phyloP scores from a whole-genome alignment of 352 stramenopile species.

The Elongisporangium anandrum region DNA sequence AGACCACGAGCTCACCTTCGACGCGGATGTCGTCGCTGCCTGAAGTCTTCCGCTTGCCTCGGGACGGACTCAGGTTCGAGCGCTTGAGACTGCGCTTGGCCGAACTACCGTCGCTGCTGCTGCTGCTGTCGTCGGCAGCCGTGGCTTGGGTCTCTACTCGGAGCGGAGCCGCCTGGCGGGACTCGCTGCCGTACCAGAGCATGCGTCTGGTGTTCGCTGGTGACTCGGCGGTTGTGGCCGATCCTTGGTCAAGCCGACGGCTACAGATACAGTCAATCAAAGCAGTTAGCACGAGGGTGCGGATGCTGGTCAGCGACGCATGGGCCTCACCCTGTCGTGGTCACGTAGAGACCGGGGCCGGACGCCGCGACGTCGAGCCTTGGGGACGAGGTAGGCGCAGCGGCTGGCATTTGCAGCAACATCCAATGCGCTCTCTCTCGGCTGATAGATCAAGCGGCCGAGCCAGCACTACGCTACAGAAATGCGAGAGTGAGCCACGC shows the following conservation, averaged over 20 bases:
- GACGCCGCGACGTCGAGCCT: not conserved
- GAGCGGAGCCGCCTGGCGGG: too few relatives aligned
- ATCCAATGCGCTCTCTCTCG: not conserved
- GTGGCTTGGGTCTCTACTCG: not conserved
- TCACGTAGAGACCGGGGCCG: not conserved
- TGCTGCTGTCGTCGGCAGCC: not conserved
- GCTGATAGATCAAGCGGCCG: not conserved
- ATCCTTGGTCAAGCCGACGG: not conserved
- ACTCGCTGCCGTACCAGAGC: not conserved
- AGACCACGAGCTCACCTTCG: slow-evolving; percentile 45
- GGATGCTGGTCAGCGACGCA: not conserved
- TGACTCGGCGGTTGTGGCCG: not conserved
- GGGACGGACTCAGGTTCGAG: slow-evolving; percentile 15
- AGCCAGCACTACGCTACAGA: not conserved
- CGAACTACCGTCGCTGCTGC: slow-evolving; percentile 1
- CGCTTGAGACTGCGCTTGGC: slow-evolving; percentile 41
- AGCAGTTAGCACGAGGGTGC: not conserved
- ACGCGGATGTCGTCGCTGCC: slow-evolving; percentile 33
- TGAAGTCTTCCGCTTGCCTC: slow-evolving; percentile 10
- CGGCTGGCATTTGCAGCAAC: not conserved
- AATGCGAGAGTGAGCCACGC: not conserved
- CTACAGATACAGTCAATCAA: not conserved
- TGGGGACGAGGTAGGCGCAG: not conserved
- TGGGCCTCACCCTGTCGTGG: not conserved
- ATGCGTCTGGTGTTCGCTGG: not conserved